Percentiles rank a stretch among this genome's conserved stretches.
Evolutionary conservation across 148 eudicot species (phyloP).

Genomic region (Silene conica): DNA sequence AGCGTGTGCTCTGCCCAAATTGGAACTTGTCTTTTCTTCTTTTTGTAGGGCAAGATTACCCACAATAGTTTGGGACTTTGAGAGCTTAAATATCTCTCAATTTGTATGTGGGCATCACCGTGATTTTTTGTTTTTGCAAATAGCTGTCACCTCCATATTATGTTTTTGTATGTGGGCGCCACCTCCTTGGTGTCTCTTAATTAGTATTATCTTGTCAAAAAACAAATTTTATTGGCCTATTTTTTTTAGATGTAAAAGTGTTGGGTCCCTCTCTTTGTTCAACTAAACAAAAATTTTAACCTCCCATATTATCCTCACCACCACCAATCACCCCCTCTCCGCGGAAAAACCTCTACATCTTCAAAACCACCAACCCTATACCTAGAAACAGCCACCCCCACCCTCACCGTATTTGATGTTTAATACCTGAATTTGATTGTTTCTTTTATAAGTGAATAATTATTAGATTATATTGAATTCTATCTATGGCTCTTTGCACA

Average conservation of each 20-base stretch:
- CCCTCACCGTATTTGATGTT: background rate
- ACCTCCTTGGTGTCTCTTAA: background rate
- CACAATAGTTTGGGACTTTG: background rate
- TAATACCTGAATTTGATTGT: background rate
- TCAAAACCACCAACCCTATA: background rate
- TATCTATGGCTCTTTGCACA: background rate
- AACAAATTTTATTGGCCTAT: background rate
- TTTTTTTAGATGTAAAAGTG: background rate
- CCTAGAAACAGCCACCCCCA: too few species aligned
- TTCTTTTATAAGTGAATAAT: background rate
- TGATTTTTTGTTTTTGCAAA: background rate
- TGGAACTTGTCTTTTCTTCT: background rate
- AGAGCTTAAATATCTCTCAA: background rate
- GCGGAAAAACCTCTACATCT: background rate
- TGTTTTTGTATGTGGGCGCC: background rate
- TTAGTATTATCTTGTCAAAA: background rate
- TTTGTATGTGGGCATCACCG: background rate
- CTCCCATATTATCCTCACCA: background rate
- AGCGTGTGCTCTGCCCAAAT: background rate
- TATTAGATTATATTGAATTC: background rate
- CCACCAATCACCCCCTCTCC: background rate
- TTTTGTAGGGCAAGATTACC: background rate
- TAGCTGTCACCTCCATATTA: background rate
- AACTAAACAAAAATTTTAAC: background rate
- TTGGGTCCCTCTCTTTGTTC: background rate